Evolutionary conservation across 805 yeast genomes (phyloP), one percentile per base, ranked within the genome.

Genomic region (Candida broadrunensis): DNA sequence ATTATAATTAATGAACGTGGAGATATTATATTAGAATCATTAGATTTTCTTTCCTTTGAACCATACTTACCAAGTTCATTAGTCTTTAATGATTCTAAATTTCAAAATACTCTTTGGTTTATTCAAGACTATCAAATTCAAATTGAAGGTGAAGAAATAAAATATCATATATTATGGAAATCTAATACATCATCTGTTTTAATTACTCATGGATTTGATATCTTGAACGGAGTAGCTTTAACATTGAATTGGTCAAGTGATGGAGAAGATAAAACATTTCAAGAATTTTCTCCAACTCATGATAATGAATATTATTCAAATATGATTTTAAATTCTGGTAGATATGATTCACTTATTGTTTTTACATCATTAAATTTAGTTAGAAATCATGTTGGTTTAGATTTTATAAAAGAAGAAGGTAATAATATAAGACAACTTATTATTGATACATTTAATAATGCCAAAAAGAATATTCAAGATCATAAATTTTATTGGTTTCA

Each of bases 401-500:
- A 38, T 9, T 14, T 4, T 15, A 25, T 16, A 4, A 20, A 18
- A 9, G 32, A 38, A 19, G 38, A 45, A 17, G 41, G 37, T 25
- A 38, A 39, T 16, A 37, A 53, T 8, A 44, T 61, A 17, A 50
- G 73, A 54, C 41, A 56, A 47, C 30, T 55, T 55, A 38, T 68
- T 46, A 18, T 47, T 11, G 63, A 56, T n/a, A 56, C 64, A 5
- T 44, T 57, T 6, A 43, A 43, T 9, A 38, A 35, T 29, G 32
- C 32, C n/a, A 29, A 29, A 13, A 29, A 29, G 12, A 29, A 24
- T 21, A 41, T 7, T 23, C 38, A 29, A 29, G 32, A 29, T 29
- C 18, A 29, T 2, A 67, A 67, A 36, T 72, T 72, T 23, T 81
- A 81, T 50, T 82, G 95, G 85, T 67, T 75, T 25, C 79, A 83